phyloP scores from a whole-genome alignment of 192 early-diverging fungal genomes.

The Backusella tarrabulga region DNA sequence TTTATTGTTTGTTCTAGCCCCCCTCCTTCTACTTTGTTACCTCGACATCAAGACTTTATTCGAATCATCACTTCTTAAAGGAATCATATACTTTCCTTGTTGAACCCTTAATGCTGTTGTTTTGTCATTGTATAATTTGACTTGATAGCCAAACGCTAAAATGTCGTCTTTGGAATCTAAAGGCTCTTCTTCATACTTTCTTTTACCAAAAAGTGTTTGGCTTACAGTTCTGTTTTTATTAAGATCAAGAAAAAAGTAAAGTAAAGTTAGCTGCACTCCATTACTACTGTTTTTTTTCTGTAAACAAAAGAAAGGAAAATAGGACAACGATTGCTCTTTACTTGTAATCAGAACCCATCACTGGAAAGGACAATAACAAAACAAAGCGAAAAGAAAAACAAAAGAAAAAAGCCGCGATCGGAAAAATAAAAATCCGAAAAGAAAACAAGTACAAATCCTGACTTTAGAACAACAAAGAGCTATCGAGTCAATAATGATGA shows the following conservation, averaged over 20 bases:
- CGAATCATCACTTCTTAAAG: constrained; percentile 39
- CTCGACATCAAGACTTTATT: constrained; percentile 41
- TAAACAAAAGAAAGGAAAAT: background rate
- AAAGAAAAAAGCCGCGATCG: background rate
- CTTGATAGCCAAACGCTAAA: constrained; percentile 52
- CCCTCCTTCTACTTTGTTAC: constrained; percentile 20
- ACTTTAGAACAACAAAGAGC: background rate
- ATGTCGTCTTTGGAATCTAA: constrained; percentile 31
- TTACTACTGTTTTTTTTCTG: background rate
- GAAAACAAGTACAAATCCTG: no score
- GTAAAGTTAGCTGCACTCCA: background rate
- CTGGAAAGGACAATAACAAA: background rate
- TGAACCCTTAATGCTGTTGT: constrained; percentile 36
- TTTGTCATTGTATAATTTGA: constrained; percentile 44
- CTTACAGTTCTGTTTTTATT: background rate
- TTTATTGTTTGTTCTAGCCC: background rate
- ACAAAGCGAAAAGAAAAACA: background rate
- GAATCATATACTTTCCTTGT: constrained; percentile 37
- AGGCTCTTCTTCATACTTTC: constrained; percentile 16
- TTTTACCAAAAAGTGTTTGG: background rate
- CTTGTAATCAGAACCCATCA: constrained; percentile 5
- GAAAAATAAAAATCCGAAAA: background rate
- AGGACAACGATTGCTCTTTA: background rate
- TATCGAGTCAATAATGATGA: background rate
- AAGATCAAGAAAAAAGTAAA: background rate